Percentiles rank a stretch among this genome's conserved stretches.
These are phyloP conservation scores for Camellia oleifera DNA, from an alignment of 179 eudicot species.

Conservation along the genomic window DNA sequence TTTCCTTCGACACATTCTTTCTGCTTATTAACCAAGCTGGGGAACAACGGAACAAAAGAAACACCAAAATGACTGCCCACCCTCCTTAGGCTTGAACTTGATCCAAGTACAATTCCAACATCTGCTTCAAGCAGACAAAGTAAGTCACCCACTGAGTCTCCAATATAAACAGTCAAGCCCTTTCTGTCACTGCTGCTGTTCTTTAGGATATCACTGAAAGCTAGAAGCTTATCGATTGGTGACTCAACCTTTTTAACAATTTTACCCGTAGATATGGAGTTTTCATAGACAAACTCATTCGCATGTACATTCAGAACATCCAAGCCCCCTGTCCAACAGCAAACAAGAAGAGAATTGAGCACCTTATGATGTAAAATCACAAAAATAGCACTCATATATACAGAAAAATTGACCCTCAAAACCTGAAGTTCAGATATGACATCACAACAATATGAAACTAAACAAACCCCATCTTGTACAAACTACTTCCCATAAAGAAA, in stretches of 20 bases:
- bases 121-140: no score
- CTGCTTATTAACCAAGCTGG: slow-evolving; percentile 65
- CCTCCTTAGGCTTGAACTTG: no score
- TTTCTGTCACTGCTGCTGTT: slow-evolving; percentile 32
- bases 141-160: no score
- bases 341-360: background rate
- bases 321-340: slow-evolving; percentile 55
- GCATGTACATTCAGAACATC: slow-evolving; percentile 58
- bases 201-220: slow-evolving; percentile 50
- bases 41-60: slow-evolving; percentile 39
- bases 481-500: background rate
- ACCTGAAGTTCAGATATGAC: background rate
- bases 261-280: slow-evolving; percentile 70
- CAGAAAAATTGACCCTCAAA: background rate
- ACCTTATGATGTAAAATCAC: background rate
- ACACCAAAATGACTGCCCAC: no score
- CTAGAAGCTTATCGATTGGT: slow-evolving; percentile 73
- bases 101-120: no score
- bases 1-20: slow-evolving; percentile 43
- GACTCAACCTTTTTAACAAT: slow-evolving; percentile 66
- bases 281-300: slow-evolving; percentile 70
- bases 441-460: background rate
- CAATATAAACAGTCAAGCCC: slow-evolving; percentile 18
- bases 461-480: background rate
- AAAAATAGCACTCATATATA: background rate